Conservation (phyloP, 768 basidiomycete species). For the Tephrocybe sp. region DNA sequence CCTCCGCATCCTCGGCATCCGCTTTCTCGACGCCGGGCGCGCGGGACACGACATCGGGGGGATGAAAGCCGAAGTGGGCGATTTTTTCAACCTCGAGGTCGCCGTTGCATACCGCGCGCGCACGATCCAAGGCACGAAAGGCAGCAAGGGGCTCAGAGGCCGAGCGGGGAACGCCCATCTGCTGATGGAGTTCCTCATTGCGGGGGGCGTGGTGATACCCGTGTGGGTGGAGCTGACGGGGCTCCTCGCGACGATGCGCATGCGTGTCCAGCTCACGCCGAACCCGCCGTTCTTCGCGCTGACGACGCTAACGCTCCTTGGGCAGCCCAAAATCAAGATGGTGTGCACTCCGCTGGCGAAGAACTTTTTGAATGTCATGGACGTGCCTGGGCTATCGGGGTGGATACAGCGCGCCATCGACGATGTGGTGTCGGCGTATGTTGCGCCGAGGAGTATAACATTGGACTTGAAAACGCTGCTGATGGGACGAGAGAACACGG, state of each 20-base stretch:
- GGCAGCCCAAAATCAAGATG: conserved; percentile 64
- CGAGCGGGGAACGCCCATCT: conserved; percentile 63
- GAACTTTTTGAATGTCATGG: conserved; percentile 74
- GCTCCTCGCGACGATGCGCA: conserved; percentile 59
- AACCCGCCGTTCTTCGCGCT: conserved; percentile 59
- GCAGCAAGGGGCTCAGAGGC: conserved; percentile 27
- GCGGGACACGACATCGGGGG: conserved; percentile 27
- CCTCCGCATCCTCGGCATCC: conserved; percentile 66
- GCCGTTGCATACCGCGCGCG: conserved; percentile 65
- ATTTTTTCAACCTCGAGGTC: conserved; percentile 69
- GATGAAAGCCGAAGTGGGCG: conserved; percentile 39
- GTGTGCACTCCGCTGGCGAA: conserved; percentile 65
- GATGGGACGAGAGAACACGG: conserved; percentile 58
- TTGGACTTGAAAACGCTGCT: conserved; percentile 67
- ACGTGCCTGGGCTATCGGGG: conserved; percentile 66
- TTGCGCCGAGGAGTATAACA: conserved; percentile 71
- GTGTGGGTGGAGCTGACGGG: conserved; percentile 76
- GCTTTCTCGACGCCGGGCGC: conserved; percentile 39
- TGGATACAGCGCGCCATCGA: conserved; percentile 73
- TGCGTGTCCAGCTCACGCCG: conserved; percentile 73
- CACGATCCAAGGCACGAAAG: conserved; percentile 38
- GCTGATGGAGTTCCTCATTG: conserved; percentile 67
- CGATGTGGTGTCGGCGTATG: conserved; percentile 57
- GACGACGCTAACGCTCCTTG: conserved; percentile 63
- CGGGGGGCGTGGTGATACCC: conserved; percentile 45